Base-by-base conservation (phyloP, 106 monocot genomes). In the Dendrobium chrysotoxum region DNA sequence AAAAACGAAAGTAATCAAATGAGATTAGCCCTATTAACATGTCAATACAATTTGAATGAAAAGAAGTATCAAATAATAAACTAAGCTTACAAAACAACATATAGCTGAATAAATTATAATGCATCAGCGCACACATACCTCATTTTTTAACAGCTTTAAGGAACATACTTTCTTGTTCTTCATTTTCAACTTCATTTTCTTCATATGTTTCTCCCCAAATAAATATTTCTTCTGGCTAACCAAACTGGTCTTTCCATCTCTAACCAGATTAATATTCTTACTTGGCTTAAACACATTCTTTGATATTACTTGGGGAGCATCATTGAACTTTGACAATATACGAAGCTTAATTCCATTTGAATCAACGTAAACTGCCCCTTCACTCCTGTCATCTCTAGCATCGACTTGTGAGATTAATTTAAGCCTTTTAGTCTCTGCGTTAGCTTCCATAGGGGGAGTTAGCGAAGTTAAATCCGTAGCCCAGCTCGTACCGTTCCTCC, bases 401-500 rank as follows among this genome's bases (percentile, higher is more conserved):
- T 57, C 47, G 4, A 28, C 5, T 11, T 78, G 55, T 57, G 64
- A 80, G 72, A 84, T 15, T 2, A 44, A 44, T 68, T 85, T 90
- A 18, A 77, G 76, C 28, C 76, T 84, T 84, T 88, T 87, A 28
- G 38, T 28, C 55, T 87, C 90, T 20, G 31, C 26, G 25, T 16
- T 35, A 41, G 68, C 28, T 23, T 75, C 80, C 53, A 21, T 65
- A 23, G 20, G 64, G 46, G 47, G 82, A 17, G 77, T 30, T 67
- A 75, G 54, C 55, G 26, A 54, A 55, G 81, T 45, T 54, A 87
- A 66, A 67, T 86, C 88, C 21, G 78, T 40, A 45, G 88, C 88
- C 94, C 94, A 92, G 66, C 76, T 92, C 30, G 91, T 82, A 5
- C 91, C 94, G 65, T 94, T 94, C 81, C 94, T 91, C 81, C 81